Evolutionary conservation across 176 grass and related monocot genomes (phyloP).

Genomic region (Oryza glaberrima): DNA sequence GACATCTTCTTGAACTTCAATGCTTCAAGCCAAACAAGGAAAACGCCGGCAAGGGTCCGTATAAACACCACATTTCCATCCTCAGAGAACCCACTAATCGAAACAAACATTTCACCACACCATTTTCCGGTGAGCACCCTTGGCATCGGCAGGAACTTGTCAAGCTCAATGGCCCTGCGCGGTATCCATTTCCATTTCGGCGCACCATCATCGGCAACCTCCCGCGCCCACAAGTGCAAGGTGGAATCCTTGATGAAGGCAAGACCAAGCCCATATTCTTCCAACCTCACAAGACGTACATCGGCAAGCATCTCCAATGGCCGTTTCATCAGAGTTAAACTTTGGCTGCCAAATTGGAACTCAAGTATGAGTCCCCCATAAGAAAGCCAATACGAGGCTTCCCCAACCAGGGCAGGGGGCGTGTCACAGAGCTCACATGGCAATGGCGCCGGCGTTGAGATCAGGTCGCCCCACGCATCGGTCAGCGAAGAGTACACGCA

Average conservation of each 20-base stretch:
- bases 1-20: no score
- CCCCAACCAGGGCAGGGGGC: constrained; percentile 5
- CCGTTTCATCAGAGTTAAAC: not conserved
- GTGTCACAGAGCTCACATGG: not conserved
- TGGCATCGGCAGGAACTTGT: no score
- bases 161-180: not conserved
- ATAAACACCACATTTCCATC: no score
- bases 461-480: not conserved
- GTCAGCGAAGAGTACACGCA: not conserved
- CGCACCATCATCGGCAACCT: not conserved
- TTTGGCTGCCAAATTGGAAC: not conserved
- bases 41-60: no score
- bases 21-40: no score
- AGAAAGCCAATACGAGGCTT: constrained; percentile 17
- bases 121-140: no score
- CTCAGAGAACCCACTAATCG: no score
- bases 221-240: not conserved
- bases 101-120: no score
- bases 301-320: not conserved
- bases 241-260: not conserved
- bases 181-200: not conserved
- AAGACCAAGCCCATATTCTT: not conserved
- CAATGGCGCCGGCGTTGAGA: not conserved
- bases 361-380: constrained; percentile 12
- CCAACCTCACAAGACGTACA: constrained; percentile 12